Conservation (phyloP, 495 filamentous ascomycete genomes). For the Penicillium roqueforti region DNA sequence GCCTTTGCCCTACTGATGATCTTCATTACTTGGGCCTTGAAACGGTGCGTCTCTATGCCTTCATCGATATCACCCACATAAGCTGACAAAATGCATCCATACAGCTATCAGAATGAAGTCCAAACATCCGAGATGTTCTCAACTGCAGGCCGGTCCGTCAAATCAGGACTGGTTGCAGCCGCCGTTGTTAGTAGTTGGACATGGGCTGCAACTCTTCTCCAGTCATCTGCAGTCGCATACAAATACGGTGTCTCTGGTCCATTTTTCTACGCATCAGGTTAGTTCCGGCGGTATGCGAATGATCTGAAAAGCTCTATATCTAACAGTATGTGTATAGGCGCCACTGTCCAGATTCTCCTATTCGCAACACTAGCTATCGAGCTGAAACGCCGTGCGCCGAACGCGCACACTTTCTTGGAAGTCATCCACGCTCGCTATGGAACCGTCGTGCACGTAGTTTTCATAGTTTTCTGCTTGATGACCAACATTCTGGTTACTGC, state of each 20-base stretch:
- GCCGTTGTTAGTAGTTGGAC: conserved; percentile 98
- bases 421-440: conserved; percentile 61
- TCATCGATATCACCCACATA: background rate
- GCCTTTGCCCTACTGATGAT: conserved; percentile 79
- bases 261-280: conserved; percentile 76
- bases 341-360: conserved; percentile 65
- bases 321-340: conserved; percentile 28
- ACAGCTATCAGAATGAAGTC: conserved; percentile 82
- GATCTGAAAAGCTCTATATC: background rate
- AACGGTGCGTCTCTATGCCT: conserved; percentile 39
- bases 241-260: conserved; percentile 89
- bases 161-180: conserved; percentile 87
- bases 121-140: conserved; percentile 98
- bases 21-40: conserved; percentile 73
- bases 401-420: conserved; percentile 85
- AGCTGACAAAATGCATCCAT: background rate
- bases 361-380: conserved; percentile 95
- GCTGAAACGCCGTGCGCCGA: conserved; percentile 80
- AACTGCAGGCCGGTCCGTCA: conserved; percentile 90
- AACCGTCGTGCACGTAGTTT: conserved; percentile 64
- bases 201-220: conserved; percentile 61
- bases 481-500: conserved; percentile 86
- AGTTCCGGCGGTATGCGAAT: background rate
- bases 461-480: conserved; percentile 75
- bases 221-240: conserved; percentile 87